These are phyloP conservation scores for Cunninghamia lanceolata DNA, from an alignment of 75 land plant genomes.

Conservation along the genomic window DNA sequence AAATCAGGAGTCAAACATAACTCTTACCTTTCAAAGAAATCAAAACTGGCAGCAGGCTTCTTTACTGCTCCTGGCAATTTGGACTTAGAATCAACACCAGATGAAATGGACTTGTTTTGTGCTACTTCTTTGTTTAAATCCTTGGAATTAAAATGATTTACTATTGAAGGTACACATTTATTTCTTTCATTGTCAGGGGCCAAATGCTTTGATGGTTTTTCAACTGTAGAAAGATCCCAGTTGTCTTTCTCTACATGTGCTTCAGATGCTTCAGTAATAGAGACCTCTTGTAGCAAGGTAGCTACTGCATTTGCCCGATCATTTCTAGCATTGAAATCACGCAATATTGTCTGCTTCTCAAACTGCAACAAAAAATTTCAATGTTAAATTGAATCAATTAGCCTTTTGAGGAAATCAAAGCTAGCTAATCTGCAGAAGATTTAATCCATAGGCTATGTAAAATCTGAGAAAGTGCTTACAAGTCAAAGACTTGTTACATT, in stretches of 20 bases:
- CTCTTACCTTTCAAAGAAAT: neutral
- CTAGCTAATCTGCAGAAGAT: neutral
- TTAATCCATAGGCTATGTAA: neutral
- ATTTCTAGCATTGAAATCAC: slow-evolving; percentile 25
- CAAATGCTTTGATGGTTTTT: neutral
- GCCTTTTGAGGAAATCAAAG: neutral
- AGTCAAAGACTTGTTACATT: neutral
- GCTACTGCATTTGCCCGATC: slow-evolving; percentile 7
- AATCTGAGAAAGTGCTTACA: neutral
- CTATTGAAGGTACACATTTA: neutral
- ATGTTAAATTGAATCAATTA: neutral
- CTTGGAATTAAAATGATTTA: neutral
- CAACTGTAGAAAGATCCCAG: neutral
- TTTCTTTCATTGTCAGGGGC: neutral
- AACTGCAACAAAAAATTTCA: slow-evolving; percentile 26
- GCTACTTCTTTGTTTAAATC: neutral
- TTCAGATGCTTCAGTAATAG: slow-evolving; percentile 1
- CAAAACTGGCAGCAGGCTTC: neutral
- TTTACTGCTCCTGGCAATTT: neutral
- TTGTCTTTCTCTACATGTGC: neutral
- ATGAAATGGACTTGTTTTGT: slow-evolving; percentile 1
- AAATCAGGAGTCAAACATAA: neutral
- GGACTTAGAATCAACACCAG: neutral
- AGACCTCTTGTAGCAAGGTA: neutral
- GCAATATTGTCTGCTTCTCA: slow-evolving; percentile 62